Percentiles rank a stretch among this genome's conserved stretches.
Conservation (phyloP, 768 basidiomycete genomes). For the Pisolithus tinctorius region DNA sequence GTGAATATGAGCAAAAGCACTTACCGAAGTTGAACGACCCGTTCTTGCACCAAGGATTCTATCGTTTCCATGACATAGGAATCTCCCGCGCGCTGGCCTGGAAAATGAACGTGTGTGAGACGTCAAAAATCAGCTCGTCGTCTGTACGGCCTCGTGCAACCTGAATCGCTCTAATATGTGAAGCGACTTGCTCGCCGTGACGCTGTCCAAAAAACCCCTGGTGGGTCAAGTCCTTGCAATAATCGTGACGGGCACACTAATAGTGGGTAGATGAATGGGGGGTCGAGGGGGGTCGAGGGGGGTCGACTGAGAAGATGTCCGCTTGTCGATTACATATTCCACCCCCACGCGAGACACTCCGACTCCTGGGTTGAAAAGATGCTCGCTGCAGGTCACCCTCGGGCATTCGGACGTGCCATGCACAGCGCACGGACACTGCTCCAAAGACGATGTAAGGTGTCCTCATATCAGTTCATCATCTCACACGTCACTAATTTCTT, state of each 20-base stretch:
- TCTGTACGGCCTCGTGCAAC: background rate
- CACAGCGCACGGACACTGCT: slow-evolving; percentile 9
- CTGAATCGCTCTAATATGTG: too few species aligned
- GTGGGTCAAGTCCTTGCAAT: too few species aligned
- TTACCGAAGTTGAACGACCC: slow-evolving; percentile 29
- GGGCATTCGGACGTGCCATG: slow-evolving; percentile 11
- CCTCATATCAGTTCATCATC: background rate
- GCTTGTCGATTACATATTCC: background rate
- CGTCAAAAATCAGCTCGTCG: background rate
- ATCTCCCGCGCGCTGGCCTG: background rate
- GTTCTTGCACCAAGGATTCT: slow-evolving; percentile 33
- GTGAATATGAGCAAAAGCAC: slow-evolving; percentile 3
- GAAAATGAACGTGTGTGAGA: background rate
- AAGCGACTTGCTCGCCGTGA: too few species aligned
- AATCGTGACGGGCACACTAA: background rate
- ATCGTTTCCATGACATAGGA: slow-evolving; percentile 17
- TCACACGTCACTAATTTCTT: background rate
- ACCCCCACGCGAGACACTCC: background rate
- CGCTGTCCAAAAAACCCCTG: too few species aligned
- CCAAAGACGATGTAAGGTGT: slow-evolving; percentile 20
- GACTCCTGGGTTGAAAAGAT: background rate
- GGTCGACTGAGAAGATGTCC: background rate
- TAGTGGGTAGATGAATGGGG: background rate
- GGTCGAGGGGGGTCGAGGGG: background rate
- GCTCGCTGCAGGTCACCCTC: slow-evolving; percentile 3